Conservation (phyloP, 2,329 filamentous ascomycete genomes). For the Taxawa tesnikishii region DNA sequence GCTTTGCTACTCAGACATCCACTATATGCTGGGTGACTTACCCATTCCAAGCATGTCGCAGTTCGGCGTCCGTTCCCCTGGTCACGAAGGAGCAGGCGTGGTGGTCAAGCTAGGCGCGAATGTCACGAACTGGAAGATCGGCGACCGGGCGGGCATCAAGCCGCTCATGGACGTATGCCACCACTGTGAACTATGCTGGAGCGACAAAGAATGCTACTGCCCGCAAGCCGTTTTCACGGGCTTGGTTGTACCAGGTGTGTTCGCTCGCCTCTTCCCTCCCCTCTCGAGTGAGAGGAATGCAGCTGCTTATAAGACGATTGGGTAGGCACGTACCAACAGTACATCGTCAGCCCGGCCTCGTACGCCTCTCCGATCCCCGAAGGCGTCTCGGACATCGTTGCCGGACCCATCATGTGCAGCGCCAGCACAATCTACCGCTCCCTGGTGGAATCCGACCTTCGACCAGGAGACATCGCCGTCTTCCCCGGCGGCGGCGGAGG, state of each 20-base stretch:
- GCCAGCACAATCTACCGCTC: constrained; percentile 47
- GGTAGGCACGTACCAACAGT: constrained; percentile 46
- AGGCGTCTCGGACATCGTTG: constrained; percentile 41
- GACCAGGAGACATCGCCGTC: constrained; percentile 41
- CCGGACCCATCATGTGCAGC: constrained; percentile 49
- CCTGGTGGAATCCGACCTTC: constrained; percentile 37
- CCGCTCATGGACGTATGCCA: constrained; percentile 40
- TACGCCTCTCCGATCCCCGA: constrained; percentile 45
- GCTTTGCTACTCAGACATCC: constrained; percentile 45
- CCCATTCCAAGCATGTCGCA: constrained; percentile 32
- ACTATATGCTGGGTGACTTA: constrained; percentile 45
- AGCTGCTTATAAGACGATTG: background rate
- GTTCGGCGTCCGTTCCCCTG: constrained; percentile 28
- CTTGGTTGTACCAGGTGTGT: constrained; percentile 22
- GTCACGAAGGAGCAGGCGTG: constrained; percentile 46
- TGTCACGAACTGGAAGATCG: constrained; percentile 40
- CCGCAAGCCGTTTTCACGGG: constrained; percentile 32
- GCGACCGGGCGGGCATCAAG: constrained; percentile 41
- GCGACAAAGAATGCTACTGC: constrained; percentile 43
- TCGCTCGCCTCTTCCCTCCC: background rate
- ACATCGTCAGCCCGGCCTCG: constrained; percentile 41
- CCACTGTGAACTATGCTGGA: constrained; percentile 38
- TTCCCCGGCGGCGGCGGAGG: constrained; percentile 45
- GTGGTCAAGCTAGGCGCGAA: constrained; percentile 44
- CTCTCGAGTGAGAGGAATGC: background rate